These are phyloP conservation scores for Chalciporus piperatoides DNA, from an alignment of 1,284 basidiomycete species.

Conservation along the genomic window DNA sequence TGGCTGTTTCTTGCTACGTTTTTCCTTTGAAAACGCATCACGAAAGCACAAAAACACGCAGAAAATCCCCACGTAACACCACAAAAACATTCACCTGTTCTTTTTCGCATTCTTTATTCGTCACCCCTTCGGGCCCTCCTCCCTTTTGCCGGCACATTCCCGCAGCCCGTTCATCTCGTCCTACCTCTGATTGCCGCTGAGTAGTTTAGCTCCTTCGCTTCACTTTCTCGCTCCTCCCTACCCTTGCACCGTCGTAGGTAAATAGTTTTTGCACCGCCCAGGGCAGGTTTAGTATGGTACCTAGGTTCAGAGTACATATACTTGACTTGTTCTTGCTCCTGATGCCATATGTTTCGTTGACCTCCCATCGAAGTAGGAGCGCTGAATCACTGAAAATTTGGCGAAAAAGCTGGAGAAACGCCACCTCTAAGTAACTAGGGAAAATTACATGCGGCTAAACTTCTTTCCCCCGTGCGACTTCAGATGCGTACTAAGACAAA, in stretches of 20 bases:
- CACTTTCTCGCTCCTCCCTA: constrained; percentile 27
- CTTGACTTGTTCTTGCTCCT: constrained; percentile 8
- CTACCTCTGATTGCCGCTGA: constrained; percentile 18
- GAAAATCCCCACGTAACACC: constrained; percentile 38
- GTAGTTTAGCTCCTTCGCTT: constrained; percentile 17
- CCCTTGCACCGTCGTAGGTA: constrained; percentile 34
- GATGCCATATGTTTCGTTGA: constrained; percentile 3
- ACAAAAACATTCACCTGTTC: constrained; percentile 43
- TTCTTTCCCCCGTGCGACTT: constrained; percentile 13
- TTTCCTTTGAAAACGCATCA: constrained; percentile 33
- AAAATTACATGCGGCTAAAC: constrained; percentile 10
- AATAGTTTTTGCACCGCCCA: constrained; percentile 39
- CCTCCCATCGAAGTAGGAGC: too few relatives aligned
- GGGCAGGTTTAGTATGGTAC: constrained; percentile 20
- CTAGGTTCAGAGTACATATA: constrained; percentile 18
- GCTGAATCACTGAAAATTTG: too few relatives aligned
- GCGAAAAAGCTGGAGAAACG: neutral
- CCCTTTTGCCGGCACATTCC: constrained; percentile 19
- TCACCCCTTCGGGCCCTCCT: constrained; percentile 29
- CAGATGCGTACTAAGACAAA: constrained; percentile 63
- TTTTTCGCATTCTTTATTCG: constrained; percentile 21
- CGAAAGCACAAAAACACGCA: constrained; percentile 48
- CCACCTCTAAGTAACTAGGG: neutral
- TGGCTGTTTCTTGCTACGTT: constrained; percentile 37
- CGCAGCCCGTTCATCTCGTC: constrained; percentile 3